A percentile compares a stretch with the other conserved stretches of the same genome.
Conservation (phyloP, 257 asterid genomes). For the Solanum etuberosum region DNA sequence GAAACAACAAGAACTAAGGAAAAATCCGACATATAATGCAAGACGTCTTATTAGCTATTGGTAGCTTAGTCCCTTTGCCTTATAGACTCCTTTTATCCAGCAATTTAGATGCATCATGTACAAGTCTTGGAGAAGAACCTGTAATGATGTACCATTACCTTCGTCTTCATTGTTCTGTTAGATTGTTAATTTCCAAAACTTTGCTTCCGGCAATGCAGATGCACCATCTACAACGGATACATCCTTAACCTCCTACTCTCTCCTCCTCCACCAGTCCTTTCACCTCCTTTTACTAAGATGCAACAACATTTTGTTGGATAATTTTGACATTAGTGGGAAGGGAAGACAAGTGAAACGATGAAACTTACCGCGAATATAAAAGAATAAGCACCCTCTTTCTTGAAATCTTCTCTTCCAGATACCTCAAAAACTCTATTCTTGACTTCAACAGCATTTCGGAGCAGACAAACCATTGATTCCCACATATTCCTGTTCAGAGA, state of each 20-base stretch:
- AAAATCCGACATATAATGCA: not conserved
- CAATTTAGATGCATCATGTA: not conserved
- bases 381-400: constrained; percentile 82
- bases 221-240: not conserved
- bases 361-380: constrained; percentile 68
- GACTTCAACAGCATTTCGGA: constrained; percentile 57
- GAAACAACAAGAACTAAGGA: not conserved
- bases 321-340: not conserved
- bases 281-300: not conserved
- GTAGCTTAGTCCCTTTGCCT: not conserved
- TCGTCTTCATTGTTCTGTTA: not conserved
- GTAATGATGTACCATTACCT: not conserved
- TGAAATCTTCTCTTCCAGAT: constrained; percentile 77
- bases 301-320: not conserved
- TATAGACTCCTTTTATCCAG: not conserved
- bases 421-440: constrained; percentile 72
- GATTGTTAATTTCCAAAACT: not conserved
- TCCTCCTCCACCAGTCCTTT: not conserved
- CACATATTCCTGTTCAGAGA: constrained; percentile 95
- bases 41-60: not conserved
- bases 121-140: not conserved
- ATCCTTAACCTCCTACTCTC: not conserved
- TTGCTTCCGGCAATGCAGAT: not conserved
- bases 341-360: not conserved
- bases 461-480: constrained; percentile 90